Percentiles rank a stretch among this genome's conserved stretches.
phyloP scores from a whole-genome alignment of 495 filamentous ascomycete genomes.

The Halenospora varia region DNA sequence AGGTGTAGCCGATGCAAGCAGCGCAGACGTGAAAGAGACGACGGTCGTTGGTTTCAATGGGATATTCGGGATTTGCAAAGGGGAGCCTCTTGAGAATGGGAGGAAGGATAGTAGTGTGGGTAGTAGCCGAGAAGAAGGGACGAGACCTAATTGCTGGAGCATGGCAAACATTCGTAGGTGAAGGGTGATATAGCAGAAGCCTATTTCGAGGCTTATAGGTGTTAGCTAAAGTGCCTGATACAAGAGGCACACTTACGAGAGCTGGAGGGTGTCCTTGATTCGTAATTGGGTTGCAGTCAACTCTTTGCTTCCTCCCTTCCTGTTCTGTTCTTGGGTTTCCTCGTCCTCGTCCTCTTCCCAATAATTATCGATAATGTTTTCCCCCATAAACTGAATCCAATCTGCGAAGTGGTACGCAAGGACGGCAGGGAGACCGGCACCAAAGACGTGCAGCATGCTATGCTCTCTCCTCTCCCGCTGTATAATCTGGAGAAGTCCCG shows the following conservation, averaged over 20 bases:
- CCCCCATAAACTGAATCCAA: conserved; percentile 15
- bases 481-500: conserved; percentile 35
- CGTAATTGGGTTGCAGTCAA: background rate
- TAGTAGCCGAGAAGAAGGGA: conserved; percentile 32
- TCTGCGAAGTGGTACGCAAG: conserved; percentile 21
- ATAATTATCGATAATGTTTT: conserved; percentile 10
- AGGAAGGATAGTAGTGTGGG: conserved; percentile 43
- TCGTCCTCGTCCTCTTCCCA: conserved; percentile 12
- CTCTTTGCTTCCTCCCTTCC: background rate
- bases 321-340: background rate
- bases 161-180: conserved; percentile 44
- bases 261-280: background rate
- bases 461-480: conserved; percentile 22
- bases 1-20: conserved; percentile 11
- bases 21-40: background rate
- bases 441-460: conserved; percentile 25
- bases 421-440: conserved; percentile 20
- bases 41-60: conserved; percentile 1
- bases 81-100: conserved; percentile 43
- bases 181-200: conserved; percentile 33
- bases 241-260: background rate
- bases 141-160: conserved; percentile 44
- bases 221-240: background rate
- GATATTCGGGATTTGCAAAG: conserved; percentile 27
- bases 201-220: conserved; percentile 9